Evolutionary conservation across 164 flowering plant genomes (phyloP), one percentile per base, ranked within the genome.

Genomic region (Chimonanthus praecox): DNA sequence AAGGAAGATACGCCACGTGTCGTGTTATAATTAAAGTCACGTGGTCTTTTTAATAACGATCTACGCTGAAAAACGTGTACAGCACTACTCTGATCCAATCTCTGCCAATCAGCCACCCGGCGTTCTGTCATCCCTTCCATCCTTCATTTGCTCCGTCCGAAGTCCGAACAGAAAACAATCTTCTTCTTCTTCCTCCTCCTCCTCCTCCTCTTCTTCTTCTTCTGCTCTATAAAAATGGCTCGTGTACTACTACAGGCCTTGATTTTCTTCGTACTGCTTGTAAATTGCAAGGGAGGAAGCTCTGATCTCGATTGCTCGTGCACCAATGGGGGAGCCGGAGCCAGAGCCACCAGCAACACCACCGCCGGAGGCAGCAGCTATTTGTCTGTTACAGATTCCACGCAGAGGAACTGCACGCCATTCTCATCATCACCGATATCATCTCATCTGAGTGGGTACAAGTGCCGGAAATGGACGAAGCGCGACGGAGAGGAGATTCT

Each of bases 401-500:
- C 44, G 6, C 47, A 13, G 68, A 66, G 6, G 49, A 66, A 66
- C 68, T 1, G 13, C 5, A 43, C 47, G 11, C 15, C 49, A 16
- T 15, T 48, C 16, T 33, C 47, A 11, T 11, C 68, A 16, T 15
- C 68, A 16, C 65, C 20, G 65, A n/a, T 16, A 6, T 15, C 47
- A n/a, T 45, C 47, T 13, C 68, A 6, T 44, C 4, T 45, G 44
- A 44, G 68, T 45, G 18, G 68, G 16, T 44, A 47, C 15, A 54
- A n/a, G 5, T n/a, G 16, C 16, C 16, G 16, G 60, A 54, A 11
- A 13, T 63, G 74, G 68, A 72, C 67, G 6, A 33, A 13, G 68
- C 68, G 48, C 21, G 69, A 72, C 21, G 49, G 48, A 16, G 54
- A 66, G 21, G 65, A n/a, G 74, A 71, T 76, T 15, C 54, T 76